phyloP scores from a whole-genome alignment of 225 moss, liverwort and hornwort species.

The Ulota crispa region DNA sequence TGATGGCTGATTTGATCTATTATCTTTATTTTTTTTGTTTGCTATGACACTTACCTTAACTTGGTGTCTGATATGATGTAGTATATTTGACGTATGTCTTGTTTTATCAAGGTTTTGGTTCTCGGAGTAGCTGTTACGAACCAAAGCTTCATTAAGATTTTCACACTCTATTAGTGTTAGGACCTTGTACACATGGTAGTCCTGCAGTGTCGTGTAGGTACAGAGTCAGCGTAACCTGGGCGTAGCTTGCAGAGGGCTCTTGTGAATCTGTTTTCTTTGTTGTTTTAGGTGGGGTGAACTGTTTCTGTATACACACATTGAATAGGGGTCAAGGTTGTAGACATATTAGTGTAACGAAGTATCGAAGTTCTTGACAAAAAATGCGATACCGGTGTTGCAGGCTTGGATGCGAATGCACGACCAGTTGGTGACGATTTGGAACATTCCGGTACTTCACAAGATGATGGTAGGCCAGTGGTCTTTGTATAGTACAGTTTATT shows the following conservation, averaged over 20 bases:
- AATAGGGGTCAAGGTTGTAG: not conserved
- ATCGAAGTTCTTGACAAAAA: constrained; percentile 10
- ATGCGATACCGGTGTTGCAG: constrained; percentile 47
- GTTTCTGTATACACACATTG: constrained; percentile 5
- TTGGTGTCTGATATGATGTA: constrained; percentile 13
- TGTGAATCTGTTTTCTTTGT: constrained; percentile 25
- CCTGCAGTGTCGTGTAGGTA: constrained; percentile 22
- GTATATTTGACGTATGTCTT: constrained; percentile 10
- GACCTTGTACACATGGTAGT: constrained; percentile 25
- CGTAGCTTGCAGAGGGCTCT: constrained; percentile 29
- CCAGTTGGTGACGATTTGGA: constrained; percentile 85
- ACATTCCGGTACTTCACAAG: constrained; percentile 94
- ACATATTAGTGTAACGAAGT: constrained; percentile 1
- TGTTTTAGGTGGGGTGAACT: constrained; percentile 28
- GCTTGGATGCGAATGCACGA: constrained; percentile 73
- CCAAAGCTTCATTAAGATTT: not conserved
- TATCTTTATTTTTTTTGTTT: not conserved
- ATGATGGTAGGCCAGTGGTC: constrained; percentile 72
- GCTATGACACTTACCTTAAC: constrained; percentile 11
- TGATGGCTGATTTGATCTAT: constrained; percentile 16
- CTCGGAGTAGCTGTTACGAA: constrained; percentile 7
- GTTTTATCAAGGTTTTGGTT: constrained; percentile 13
- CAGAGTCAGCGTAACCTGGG: constrained; percentile 29
- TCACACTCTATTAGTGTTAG: not conserved
- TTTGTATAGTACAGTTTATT: not conserved